Conservation (phyloP, 1,139 yeast species). For the Pichia sp. region DNA sequence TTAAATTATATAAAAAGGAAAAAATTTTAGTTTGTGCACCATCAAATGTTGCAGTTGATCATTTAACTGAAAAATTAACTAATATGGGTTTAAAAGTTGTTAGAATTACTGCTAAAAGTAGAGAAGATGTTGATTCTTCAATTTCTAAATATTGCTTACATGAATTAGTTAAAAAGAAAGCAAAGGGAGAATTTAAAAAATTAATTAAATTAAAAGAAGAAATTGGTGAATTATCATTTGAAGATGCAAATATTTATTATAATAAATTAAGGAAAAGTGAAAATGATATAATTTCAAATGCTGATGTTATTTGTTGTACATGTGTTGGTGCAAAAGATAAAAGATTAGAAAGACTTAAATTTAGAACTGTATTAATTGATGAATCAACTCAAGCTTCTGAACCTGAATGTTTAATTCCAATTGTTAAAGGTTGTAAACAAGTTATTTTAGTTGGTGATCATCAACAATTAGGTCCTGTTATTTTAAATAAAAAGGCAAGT, state of each 20-base stretch:
- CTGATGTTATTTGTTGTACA: conserved; percentile 84
- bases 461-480: conserved; percentile 90
- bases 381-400: conserved; percentile 94
- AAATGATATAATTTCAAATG: conserved; percentile 42
- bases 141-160: conserved; percentile 51
- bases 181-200: conserved; percentile 54
- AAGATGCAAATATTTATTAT: conserved; percentile 44
- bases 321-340: conserved; percentile 89
- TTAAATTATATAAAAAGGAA: conserved; percentile 45
- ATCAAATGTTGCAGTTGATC: conserved; percentile 93
- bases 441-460: conserved; percentile 92
- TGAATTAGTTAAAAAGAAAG: conserved; percentile 38
- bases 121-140: conserved; percentile 74
- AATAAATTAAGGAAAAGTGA: conserved; percentile 45
- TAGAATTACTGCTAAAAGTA: conserved; percentile 65
- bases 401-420: conserved; percentile 85
- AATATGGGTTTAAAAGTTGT: conserved; percentile 68
- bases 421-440: conserved; percentile 84
- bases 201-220: conserved; percentile 53
- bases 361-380: conserved; percentile 78
- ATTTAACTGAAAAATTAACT: conserved; percentile 68
- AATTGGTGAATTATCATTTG: conserved; percentile 61
- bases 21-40: conserved; percentile 87
- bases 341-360: conserved; percentile 48
- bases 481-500: conserved; percentile 71